Conservation (phyloP, 768 basidiomycete genomes). For the Cystobasidiopsis lactophilus region DNA sequence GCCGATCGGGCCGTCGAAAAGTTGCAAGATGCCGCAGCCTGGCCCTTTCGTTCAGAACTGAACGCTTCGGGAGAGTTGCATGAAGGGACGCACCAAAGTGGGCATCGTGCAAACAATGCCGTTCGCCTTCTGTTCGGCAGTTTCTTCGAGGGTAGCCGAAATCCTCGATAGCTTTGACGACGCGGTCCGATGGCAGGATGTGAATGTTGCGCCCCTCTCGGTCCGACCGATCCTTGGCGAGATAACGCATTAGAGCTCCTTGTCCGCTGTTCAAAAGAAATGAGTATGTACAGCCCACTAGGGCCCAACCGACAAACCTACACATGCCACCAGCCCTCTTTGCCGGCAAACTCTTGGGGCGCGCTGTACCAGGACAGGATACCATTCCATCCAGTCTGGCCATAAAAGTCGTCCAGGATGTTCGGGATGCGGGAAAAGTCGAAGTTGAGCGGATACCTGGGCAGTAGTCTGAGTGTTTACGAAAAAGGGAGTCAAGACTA, state of each 20-base stretch:
- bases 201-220: not conserved
- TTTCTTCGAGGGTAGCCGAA: not conserved
- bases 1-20: not conserved
- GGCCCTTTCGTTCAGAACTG: too few species aligned
- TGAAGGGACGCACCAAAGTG: not conserved
- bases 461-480: too few species aligned
- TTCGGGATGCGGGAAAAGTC: not conserved
- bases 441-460: not conserved
- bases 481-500: too few species aligned
- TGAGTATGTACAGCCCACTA: not conserved
- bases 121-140: not conserved
- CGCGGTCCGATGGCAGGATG: not conserved
- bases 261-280: not conserved
- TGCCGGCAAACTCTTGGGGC: not conserved
- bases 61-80: too few species aligned
- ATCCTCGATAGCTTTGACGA: not conserved
- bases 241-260: not conserved
- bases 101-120: not conserved
- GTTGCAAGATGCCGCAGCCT: not conserved
- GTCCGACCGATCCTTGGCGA: not conserved
- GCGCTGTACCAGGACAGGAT: not conserved
- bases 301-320: not conserved
- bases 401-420: not conserved
- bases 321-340: not conserved
- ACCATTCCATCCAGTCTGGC: not conserved